A percentile compares a stretch with the other conserved stretches of the same genome.
Conservation (phyloP, 208 protist species). For the Trypanosoma cruzi region DNA sequence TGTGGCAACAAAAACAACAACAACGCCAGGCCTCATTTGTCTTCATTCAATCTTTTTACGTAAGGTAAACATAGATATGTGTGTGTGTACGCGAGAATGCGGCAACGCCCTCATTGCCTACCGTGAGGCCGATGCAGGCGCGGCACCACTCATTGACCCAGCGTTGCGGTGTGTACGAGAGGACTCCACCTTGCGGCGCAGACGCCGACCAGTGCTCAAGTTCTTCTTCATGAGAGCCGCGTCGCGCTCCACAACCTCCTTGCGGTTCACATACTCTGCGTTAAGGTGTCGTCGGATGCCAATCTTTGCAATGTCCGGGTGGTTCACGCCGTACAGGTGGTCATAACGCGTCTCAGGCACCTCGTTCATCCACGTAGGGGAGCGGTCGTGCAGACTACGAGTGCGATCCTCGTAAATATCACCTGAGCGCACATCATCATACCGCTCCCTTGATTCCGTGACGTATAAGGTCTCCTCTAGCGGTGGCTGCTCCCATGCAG, state of each 20-base stretch:
- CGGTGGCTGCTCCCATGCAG: slow-evolving; percentile 72
- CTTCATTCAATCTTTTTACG: not conserved
- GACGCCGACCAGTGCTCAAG: slow-evolving; percentile 64
- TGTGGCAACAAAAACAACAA: not conserved
- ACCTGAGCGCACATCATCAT: slow-evolving; percentile 76
- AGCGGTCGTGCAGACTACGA: slow-evolving; percentile 72
- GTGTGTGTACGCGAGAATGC: not conserved
- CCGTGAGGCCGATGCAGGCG: not conserved
- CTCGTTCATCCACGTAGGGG: slow-evolving; percentile 85
- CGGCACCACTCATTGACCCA: slow-evolving; percentile 35
- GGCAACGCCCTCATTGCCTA: not conserved
- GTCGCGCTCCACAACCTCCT: slow-evolving; percentile 78
- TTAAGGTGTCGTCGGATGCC: slow-evolving; percentile 86
- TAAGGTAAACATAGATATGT: not conserved
- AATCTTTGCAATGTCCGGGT: slow-evolving; percentile 84
- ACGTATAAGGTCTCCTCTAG: slow-evolving; percentile 70
- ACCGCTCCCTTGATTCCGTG: slow-evolving; percentile 47
- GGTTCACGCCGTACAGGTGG: slow-evolving; percentile 81
- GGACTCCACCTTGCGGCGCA: slow-evolving; percentile 74
- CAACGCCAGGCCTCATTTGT: not conserved
- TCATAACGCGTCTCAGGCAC: slow-evolving; percentile 92
- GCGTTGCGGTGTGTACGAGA: slow-evolving; percentile 79
- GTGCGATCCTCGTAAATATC: slow-evolving; percentile 85
- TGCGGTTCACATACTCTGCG: slow-evolving; percentile 80
- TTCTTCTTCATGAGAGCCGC: slow-evolving; percentile 75